phyloP scores from a whole-genome alignment of 2,329 filamentous ascomycete genomes.

The Epichloe brachyelytri region DNA sequence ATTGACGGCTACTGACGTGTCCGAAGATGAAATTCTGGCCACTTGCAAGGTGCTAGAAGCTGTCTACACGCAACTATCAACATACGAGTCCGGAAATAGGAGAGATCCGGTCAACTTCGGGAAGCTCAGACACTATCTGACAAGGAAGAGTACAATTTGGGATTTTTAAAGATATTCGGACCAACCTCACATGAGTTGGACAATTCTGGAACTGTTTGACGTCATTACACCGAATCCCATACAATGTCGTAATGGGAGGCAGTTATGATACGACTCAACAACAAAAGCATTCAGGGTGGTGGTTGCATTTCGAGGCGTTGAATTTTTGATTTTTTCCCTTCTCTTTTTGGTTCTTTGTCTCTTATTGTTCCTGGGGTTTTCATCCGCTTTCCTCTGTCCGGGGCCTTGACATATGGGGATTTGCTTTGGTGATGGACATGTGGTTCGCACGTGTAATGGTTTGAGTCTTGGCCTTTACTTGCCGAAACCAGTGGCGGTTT shows the following conservation, averaged over 20 bases:
- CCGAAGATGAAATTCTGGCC: background rate
- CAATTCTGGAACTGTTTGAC: slow-evolving; percentile 3
- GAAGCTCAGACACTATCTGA: background rate
- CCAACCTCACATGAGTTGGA: slow-evolving; percentile 3
- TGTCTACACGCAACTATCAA: background rate
- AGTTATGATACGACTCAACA: slow-evolving; percentile 5
- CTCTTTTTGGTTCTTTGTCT: slow-evolving; percentile 6
- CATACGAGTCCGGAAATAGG: background rate
- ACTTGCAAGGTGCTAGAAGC: background rate
- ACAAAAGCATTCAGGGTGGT: slow-evolving; percentile 16
- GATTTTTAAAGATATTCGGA: slow-evolving; percentile 5
- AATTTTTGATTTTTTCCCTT: slow-evolving; percentile 10
- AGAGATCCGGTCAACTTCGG: background rate
- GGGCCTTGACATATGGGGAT: slow-evolving; percentile 1
- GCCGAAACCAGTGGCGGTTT: slow-evolving; percentile 8
- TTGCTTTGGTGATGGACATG: slow-evolving; percentile 1
- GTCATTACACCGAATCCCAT: background rate
- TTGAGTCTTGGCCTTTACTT: slow-evolving; percentile 1
- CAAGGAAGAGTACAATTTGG: slow-evolving; percentile 4
- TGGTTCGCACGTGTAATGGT: slow-evolving; percentile 1
- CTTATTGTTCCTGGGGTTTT: slow-evolving; percentile 5
- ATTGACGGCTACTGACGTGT: background rate
- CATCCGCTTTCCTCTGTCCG: background rate
- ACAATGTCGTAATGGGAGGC: background rate
- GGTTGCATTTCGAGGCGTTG: slow-evolving; percentile 28